Conservation (phyloP, 1,139 yeast genomes). For the Saccharomycopsis crataegensis region DNA sequence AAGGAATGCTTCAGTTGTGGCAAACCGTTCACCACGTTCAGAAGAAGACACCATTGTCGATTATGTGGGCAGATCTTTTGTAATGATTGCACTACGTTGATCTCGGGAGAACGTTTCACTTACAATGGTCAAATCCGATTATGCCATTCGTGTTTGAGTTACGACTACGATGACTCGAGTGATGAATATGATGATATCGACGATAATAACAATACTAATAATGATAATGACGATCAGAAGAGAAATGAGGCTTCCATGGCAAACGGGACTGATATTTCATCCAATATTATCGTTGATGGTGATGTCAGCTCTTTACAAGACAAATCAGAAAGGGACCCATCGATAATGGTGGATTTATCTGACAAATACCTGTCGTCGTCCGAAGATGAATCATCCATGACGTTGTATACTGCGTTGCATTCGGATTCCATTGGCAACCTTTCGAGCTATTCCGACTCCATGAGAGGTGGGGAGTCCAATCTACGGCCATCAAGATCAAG, state of each 20-base stretch:
- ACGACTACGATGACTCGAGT: conserved; percentile 61
- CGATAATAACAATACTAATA: conserved; percentile 16
- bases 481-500: conserved; percentile 9
- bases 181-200: conserved; percentile 37
- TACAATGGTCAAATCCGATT: conserved; percentile 69
- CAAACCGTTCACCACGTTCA: conserved; percentile 62
- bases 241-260: background rate
- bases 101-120: conserved; percentile 67
- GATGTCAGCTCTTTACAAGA: no score
- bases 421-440: conserved; percentile 19
- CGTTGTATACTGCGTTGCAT: conserved; percentile 33
- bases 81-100: conserved; percentile 71
- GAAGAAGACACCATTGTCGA: conserved; percentile 92
- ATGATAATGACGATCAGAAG: conserved; percentile 1
- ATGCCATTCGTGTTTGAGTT: conserved; percentile 68
- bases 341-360: no score
- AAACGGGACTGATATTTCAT: conserved; percentile 3
- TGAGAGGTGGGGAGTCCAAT: conserved; percentile 1
- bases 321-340: no score
- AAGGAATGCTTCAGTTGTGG: conserved; percentile 76
- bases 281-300: background rate
- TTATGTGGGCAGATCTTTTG: conserved; percentile 96
- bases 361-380: background rate
- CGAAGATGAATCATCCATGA: conserved; percentile 38
- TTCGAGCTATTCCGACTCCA: background rate